A percentile compares a stretch with the other conserved stretches of the same genome.
phyloP scores from a whole-genome alignment of 2,329 filamentous ascomycete genomes.

The Penicillium brevicompactum region DNA sequence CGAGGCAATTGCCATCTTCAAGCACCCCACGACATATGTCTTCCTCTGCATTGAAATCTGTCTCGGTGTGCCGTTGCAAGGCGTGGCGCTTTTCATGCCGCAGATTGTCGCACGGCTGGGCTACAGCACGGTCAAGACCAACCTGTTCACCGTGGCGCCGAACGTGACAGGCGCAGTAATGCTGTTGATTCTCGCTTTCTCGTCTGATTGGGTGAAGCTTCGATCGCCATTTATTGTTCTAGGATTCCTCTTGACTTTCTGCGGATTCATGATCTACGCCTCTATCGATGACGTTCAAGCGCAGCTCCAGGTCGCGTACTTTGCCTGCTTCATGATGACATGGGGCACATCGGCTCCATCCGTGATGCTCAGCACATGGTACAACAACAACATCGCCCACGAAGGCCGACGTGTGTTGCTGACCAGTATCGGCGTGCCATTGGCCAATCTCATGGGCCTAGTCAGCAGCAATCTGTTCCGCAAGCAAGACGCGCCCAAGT shows the following conservation, averaged over 20 bases:
- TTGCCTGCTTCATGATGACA: constrained; percentile 79
- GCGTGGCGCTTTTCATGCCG: constrained; percentile 59
- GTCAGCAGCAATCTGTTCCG: constrained; percentile 70
- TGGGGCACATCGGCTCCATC: constrained; percentile 77
- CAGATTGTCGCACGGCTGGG: constrained; percentile 59
- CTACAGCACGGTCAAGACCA: constrained; percentile 65
- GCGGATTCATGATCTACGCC: constrained; percentile 78
- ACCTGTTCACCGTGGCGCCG: constrained; percentile 79
- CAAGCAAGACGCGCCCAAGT: constrained; percentile 65
- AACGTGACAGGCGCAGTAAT: constrained; percentile 74
- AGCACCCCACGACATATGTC: constrained; percentile 55
- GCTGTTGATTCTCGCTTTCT: constrained; percentile 71
- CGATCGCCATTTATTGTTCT: constrained; percentile 74
- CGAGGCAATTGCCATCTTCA: constrained; percentile 56
- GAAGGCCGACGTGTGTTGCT: constrained; percentile 71
- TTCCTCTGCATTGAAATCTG: constrained; percentile 62
- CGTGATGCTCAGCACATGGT: constrained; percentile 68
- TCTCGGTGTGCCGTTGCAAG: constrained; percentile 61
- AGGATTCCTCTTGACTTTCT: constrained; percentile 73
- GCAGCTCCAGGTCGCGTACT: constrained; percentile 70
- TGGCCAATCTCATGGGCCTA: constrained; percentile 76
- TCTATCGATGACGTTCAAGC: constrained; percentile 64
- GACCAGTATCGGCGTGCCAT: constrained; percentile 71
- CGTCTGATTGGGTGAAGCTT: constrained; percentile 66
- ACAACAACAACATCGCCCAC: constrained; percentile 81